Conservation (phyloP, 2,329 filamentous ascomycete genomes). For the Claviceps sp. region DNA sequence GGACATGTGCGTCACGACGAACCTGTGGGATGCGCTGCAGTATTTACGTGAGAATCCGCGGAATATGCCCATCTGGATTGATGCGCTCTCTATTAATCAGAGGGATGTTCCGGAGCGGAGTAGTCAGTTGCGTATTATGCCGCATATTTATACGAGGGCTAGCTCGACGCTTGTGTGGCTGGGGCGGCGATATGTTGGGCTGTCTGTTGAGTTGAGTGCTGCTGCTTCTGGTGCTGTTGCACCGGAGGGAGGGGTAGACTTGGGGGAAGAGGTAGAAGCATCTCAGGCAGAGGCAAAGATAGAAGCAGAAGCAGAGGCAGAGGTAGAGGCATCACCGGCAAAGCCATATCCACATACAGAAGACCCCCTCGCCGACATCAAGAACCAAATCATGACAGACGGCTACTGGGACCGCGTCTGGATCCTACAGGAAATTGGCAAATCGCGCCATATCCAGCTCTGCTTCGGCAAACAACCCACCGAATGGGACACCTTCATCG, state of each 20-base stretch:
- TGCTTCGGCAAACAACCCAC: conserved; percentile 4
- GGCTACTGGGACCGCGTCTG: conserved; percentile 9
- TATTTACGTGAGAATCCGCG: conserved; percentile 5
- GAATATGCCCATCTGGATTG: conserved; percentile 10
- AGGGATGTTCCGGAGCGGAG: conserved; percentile 7
- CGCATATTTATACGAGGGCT: conserved; percentile 10
- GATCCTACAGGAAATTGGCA: conserved; percentile 10
- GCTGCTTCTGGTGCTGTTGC: neutral
- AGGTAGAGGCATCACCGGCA: neutral
- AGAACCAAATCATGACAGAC: conserved; percentile 3
- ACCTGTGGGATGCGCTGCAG: conserved; percentile 8
- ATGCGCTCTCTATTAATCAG: conserved; percentile 10
- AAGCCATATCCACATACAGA: neutral
- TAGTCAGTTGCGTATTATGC: conserved; percentile 11
- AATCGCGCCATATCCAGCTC: conserved; percentile 6
- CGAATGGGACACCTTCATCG: conserved; percentile 6
- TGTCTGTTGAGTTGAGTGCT: neutral
- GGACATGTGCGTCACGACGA: conserved; percentile 6
- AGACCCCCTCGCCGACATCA: neutral
- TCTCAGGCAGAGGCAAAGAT: no score
- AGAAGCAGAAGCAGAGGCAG: no score
- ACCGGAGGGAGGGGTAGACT: no score
- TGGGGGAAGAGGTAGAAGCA: no score
- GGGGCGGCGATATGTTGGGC: conserved; percentile 3
- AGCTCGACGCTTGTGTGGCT: conserved; percentile 10